These are phyloP conservation scores for Neurospora pannonica DNA, from an alignment of 495 filamentous ascomycete genomes.

Conservation along the genomic window DNA sequence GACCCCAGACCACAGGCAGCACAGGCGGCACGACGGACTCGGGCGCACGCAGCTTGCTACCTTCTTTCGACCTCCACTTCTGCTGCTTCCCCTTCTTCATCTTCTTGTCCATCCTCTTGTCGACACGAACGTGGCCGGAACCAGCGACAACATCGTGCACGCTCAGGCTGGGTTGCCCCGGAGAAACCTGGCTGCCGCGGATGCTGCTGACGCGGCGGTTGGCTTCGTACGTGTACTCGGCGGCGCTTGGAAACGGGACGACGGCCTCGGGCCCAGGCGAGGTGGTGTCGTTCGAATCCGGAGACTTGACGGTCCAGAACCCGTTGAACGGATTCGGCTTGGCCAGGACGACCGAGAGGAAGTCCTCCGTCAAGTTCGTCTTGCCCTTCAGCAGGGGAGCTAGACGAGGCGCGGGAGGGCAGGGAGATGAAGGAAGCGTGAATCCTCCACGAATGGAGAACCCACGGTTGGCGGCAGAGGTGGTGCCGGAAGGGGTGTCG, in stretches of 20 bases:
- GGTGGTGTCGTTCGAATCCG: not conserved
- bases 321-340: not conserved
- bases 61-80: not conserved
- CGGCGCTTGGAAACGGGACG: not conserved
- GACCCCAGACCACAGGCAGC: not conserved
- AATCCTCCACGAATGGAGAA: not conserved
- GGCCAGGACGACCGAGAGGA: not conserved
- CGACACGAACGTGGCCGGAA: not conserved
- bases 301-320: not conserved
- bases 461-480: not conserved
- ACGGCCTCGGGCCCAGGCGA: not conserved
- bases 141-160: not conserved
- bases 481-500: not conserved
- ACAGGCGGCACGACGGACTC: not conserved
- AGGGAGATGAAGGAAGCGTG: not conserved
- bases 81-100: not conserved
- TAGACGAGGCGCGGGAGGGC: not conserved
- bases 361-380: not conserved
- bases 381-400: not conserved
- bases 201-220: not conserved
- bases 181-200: not conserved
- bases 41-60: not conserved
- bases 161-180: not conserved
- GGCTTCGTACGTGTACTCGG: not conserved
- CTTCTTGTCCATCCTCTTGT: not conserved